phyloP scores from a whole-genome alignment of 1,139 yeast genomes.

The Pichia sp. region DNA sequence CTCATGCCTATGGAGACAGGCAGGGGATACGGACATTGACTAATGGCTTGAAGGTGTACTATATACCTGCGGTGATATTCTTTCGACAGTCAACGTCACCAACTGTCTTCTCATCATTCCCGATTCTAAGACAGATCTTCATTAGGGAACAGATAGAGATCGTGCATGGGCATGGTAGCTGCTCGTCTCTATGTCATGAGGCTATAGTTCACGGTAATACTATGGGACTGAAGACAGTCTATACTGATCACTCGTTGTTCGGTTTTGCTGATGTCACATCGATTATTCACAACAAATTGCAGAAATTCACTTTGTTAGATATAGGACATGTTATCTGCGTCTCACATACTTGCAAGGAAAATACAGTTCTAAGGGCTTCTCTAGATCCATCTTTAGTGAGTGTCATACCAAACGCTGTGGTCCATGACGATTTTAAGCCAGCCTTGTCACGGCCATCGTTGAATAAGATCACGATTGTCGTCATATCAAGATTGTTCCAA shows the following conservation, averaged over 20 bases:
- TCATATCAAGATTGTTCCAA: slow-evolving; percentile 86
- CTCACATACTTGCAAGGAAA: slow-evolving; percentile 94
- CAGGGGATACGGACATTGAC: slow-evolving; percentile 76
- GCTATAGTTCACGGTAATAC: slow-evolving; percentile 85
- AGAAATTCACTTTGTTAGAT: slow-evolving; percentile 79
- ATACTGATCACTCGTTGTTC: slow-evolving; percentile 93
- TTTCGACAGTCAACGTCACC: slow-evolving; percentile 85
- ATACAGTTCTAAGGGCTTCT: slow-evolving; percentile 82
- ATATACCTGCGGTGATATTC: slow-evolving; percentile 74
- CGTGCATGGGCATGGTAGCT: slow-evolving; percentile 93
- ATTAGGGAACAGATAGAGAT: slow-evolving; percentile 81
- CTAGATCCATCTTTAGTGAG: slow-evolving; percentile 72
- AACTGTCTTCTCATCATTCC: slow-evolving; percentile 81
- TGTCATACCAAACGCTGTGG: slow-evolving; percentile 95
- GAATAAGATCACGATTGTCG: slow-evolving; percentile 68
- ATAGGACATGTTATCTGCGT: slow-evolving; percentile 93
- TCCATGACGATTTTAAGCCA: slow-evolving; percentile 76
- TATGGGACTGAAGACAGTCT: slow-evolving; percentile 86
- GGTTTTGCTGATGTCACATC: slow-evolving; percentile 88
- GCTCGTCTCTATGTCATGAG: slow-evolving; percentile 82
- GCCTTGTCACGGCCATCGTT: slow-evolving; percentile 25
- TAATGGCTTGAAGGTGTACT: slow-evolving; percentile 89
- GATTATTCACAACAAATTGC: slow-evolving; percentile 76
- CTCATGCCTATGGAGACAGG: slow-evolving; percentile 82
- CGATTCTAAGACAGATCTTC: slow-evolving; percentile 75